A percentile compares a stretch with the other conserved stretches of the same genome.
phyloP scores from a whole-genome alignment of 2,329 filamentous ascomycete species.

The Cytospora mali region DNA sequence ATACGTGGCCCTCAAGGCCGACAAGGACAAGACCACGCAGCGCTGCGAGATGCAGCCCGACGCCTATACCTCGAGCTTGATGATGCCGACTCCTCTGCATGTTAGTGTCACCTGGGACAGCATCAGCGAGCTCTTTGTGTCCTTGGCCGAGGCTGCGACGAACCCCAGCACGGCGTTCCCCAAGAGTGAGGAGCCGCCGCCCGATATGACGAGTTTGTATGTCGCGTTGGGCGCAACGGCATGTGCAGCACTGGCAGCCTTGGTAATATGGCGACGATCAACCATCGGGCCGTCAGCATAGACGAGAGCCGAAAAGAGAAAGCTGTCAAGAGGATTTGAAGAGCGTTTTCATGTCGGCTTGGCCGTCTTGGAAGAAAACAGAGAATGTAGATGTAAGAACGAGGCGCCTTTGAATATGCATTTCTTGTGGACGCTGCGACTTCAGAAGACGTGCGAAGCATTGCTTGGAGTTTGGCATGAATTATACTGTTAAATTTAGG shows the following conservation, averaged over 20 bases:
- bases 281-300: constrained; percentile 35
- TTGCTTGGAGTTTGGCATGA: constrained; percentile 17
- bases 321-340: not conserved
- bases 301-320: no score
- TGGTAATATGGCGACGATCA: constrained; percentile 66
- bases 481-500: not conserved
- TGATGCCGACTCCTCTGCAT: constrained; percentile 89
- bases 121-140: constrained; percentile 91
- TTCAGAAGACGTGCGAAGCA: constrained; percentile 1
- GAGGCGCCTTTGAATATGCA: not conserved
- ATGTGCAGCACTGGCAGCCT: constrained; percentile 63
- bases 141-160: constrained; percentile 86
- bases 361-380: not conserved
- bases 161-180: constrained; percentile 88
- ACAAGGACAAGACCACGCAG: constrained; percentile 96
- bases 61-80: constrained; percentile 80
- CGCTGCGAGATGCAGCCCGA: constrained; percentile 89
- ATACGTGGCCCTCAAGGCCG: constrained; percentile 92
- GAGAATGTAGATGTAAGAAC: not conserved
- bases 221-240: constrained; percentile 77
- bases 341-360: no score
- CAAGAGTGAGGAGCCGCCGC: constrained; percentile 81
- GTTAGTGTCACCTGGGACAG: constrained; percentile 94
- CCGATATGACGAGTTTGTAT: constrained; percentile 83
- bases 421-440: not conserved